Evolutionary conservation across 129 eudicot genomes (phyloP).

Genomic region (Glebionis coronaria): DNA sequence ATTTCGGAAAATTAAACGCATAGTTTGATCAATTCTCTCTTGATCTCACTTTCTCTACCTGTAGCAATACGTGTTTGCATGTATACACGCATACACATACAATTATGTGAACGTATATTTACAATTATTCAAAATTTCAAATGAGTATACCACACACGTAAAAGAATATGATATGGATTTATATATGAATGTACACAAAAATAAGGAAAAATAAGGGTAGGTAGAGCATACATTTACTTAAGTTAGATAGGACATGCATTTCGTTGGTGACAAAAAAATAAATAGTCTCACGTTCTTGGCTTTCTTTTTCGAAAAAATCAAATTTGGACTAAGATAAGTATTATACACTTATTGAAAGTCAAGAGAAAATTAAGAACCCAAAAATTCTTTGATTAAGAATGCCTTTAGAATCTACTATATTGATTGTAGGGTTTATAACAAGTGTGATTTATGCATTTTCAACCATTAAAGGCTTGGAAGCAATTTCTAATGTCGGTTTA

Average conservation of each 20-base stretch:
- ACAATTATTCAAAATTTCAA: no score
- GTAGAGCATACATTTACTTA: conserved; percentile 33
- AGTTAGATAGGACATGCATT: conserved; percentile 38
- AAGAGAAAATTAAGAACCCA: background rate
- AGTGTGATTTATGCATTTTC: conserved; percentile 9
- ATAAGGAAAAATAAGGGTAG: conserved; percentile 18
- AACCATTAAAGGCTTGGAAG: conserved; percentile 23
- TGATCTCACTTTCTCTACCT: no score
- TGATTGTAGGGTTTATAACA: conserved; percentile 18
- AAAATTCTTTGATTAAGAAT: conserved; percentile 13
- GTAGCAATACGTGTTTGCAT: no score
- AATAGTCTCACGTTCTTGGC: conserved; percentile 26
- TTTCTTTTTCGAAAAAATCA: background rate
- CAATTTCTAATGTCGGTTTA: conserved; percentile 29
- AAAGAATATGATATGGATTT: background rate
- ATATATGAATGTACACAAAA: no score
- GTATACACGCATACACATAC: no score
- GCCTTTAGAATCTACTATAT: conserved; percentile 14
- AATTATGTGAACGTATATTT: no score
- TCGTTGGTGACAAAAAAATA: conserved; percentile 18
- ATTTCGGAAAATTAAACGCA: no score
- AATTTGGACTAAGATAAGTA: background rate
- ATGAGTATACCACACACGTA: no score
- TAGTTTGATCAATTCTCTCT: no score
- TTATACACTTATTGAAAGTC: background rate